Evolutionary conservation across 306 rosid species (phyloP).

Genomic region (Cercis canadensis): DNA sequence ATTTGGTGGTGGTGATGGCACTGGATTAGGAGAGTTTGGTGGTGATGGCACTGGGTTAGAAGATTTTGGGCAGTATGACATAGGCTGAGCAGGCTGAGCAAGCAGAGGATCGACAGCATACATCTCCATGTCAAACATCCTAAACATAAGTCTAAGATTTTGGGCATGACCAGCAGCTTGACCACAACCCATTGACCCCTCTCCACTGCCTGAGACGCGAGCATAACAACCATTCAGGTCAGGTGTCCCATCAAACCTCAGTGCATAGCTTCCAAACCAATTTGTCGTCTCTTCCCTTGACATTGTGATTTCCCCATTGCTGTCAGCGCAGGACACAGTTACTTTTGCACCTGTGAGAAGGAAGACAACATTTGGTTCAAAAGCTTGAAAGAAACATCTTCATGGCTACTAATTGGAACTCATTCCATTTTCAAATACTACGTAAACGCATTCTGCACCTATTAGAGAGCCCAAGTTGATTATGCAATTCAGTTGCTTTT

Average conservation of each 20-base stretch:
- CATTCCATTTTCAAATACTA: too few relatives aligned
- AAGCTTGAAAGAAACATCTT: not conserved
- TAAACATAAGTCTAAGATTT: constrained; percentile 71
- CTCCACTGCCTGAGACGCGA: constrained; percentile 53
- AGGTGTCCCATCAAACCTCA: constrained; percentile 77
- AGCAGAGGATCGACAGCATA: constrained; percentile 76
- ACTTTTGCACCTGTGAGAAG: constrained; percentile 72
- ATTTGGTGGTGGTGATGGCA: constrained; percentile 20
- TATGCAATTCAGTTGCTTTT: too few relatives aligned
- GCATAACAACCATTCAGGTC: constrained; percentile 71
- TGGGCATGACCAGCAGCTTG: constrained; percentile 70
- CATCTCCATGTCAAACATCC: constrained; percentile 75
- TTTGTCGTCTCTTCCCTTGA: constrained; percentile 86
- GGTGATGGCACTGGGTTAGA: constrained; percentile 57
- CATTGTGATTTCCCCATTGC: constrained; percentile 63
- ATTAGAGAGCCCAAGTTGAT: too few relatives aligned
- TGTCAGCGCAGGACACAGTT: constrained; percentile 63
- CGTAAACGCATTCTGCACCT: too few relatives aligned
- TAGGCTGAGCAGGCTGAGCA: constrained; percentile 80
- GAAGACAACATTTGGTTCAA: constrained; percentile 5
- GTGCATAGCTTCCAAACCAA: constrained; percentile 69
- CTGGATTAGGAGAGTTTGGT: not conserved
- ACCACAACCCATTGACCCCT: constrained; percentile 60
- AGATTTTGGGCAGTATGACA: constrained; percentile 71
- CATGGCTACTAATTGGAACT: too few relatives aligned